Percentiles rank a stretch among this genome's conserved stretches.
These are phyloP conservation scores for Orbilia oligospora DNA, from an alignment of 2,329 filamentous ascomycete species.

Conservation along the genomic window DNA sequence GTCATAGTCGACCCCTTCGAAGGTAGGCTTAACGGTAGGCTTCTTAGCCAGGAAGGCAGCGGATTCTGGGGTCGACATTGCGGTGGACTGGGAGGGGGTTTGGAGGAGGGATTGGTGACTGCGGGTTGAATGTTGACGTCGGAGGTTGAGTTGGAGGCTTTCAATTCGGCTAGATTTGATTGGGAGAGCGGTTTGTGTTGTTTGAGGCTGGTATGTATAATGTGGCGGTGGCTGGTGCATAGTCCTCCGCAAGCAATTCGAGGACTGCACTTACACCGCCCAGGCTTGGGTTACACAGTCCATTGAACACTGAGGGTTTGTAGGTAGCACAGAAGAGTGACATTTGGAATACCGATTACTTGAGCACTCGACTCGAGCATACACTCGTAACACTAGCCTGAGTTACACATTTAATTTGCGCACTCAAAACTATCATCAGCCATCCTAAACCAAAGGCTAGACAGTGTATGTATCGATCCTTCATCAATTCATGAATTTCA, in stretches of 20 bases:
- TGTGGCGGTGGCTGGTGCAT: slow-evolving; percentile 46
- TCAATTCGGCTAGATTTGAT: slow-evolving; percentile 48
- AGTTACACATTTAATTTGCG: no score
- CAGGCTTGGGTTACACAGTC: background rate
- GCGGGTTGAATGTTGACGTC: slow-evolving; percentile 46
- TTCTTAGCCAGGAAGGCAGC: slow-evolving; percentile 85
- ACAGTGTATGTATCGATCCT: no score
- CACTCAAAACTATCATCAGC: no score
- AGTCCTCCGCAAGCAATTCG: no score
- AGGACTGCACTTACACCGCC: no score
- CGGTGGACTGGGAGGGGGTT: slow-evolving; percentile 60
- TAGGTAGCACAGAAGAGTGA: background rate
- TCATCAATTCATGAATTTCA: no score
- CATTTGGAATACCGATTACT: background rate
- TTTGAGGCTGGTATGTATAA: slow-evolving; percentile 15
- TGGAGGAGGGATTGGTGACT: slow-evolving; percentile 28
- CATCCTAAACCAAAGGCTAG: no score
- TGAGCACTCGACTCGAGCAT: background rate
- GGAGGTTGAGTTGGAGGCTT: slow-evolving; percentile 58
- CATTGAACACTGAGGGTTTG: background rate
- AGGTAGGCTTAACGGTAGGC: slow-evolving; percentile 83
- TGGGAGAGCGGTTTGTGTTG: slow-evolving; percentile 39
- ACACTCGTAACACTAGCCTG: background rate
- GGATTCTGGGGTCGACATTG: slow-evolving; percentile 87
- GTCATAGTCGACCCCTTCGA: slow-evolving; percentile 88